Conservation (phyloP, 164 flowering plant genomes). For the Vitis rupestris region DNA sequence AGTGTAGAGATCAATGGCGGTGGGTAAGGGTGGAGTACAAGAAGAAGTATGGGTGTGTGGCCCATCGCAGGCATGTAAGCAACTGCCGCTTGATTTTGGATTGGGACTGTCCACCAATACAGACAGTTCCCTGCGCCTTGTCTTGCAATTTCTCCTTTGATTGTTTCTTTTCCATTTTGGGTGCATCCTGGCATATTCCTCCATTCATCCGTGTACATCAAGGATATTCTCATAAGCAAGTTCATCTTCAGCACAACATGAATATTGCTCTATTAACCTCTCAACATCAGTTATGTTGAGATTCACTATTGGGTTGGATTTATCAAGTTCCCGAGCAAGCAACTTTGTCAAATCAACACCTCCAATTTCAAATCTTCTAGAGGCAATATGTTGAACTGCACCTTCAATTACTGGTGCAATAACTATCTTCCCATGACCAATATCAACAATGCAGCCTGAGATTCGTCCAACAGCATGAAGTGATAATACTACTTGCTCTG, state of each 20-base stretch:
- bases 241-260: constrained; percentile 93
- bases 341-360: constrained; percentile 86
- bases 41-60: no score
- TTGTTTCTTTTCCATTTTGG: no score
- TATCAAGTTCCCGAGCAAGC: constrained; percentile 70
- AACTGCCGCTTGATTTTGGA: no score
- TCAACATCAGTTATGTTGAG: constrained; percentile 67
- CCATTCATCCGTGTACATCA: no score
- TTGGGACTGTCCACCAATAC: no score
- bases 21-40: no score
- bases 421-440: constrained; percentile 98
- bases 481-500: constrained; percentile 96
- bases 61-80: no score
- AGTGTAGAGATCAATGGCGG: no score
- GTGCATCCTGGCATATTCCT: no score
- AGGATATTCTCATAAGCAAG: constrained; percentile 50
- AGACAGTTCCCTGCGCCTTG: no score
- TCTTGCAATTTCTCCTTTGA: no score
- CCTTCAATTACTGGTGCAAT: constrained; percentile 99
- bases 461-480: constrained; percentile 98
- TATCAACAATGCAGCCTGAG: constrained; percentile 96
- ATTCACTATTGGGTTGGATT: constrained; percentile 72
- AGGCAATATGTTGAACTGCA: constrained; percentile 99
- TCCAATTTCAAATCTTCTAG: constrained; percentile 88
- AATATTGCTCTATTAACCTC: constrained; percentile 74